Conservation (phyloP, 2,329 filamentous ascomycete genomes). For the Metarhizium sp. region DNA sequence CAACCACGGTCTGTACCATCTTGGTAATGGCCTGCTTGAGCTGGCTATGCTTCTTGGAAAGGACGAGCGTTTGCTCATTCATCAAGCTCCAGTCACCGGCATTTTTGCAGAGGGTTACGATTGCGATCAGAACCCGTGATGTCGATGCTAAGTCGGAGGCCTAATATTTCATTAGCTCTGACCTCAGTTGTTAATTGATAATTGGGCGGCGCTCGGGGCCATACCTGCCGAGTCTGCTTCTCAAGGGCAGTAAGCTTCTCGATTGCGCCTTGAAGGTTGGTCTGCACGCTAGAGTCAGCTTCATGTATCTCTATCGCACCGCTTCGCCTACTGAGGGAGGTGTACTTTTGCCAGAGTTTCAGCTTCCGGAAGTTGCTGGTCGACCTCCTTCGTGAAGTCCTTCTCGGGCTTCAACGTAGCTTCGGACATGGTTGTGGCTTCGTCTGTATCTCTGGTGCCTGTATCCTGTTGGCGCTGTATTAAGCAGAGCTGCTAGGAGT, state of each 20-base stretch:
- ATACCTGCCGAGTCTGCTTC: conserved; percentile 94
- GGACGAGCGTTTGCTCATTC: conserved; percentile 89
- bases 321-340: neutral
- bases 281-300: conserved; percentile 31
- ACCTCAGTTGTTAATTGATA: conserved; percentile 7
- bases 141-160: conserved; percentile 94
- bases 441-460: neutral
- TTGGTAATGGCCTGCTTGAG: conserved; percentile 98
- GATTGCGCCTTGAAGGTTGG: conserved; percentile 75
- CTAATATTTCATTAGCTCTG: conserved; percentile 34
- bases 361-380: conserved; percentile 83
- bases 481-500: too few species aligned
- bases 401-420: conserved; percentile 86
- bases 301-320: neutral
- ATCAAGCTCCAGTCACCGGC: conserved; percentile 87
- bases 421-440: conserved; percentile 58
- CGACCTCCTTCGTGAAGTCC: conserved; percentile 96
- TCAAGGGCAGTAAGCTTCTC: conserved; percentile 88
- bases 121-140: conserved; percentile 74
- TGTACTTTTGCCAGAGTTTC: conserved; percentile 77
- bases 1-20: conserved; percentile 97
- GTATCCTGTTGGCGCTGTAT: neutral
- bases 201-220: conserved; percentile 11
- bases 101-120: conserved; percentile 92
- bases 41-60: conserved; percentile 99